Conservation (phyloP, 768 basidiomycete species). For the Kwoniella pini region DNA sequence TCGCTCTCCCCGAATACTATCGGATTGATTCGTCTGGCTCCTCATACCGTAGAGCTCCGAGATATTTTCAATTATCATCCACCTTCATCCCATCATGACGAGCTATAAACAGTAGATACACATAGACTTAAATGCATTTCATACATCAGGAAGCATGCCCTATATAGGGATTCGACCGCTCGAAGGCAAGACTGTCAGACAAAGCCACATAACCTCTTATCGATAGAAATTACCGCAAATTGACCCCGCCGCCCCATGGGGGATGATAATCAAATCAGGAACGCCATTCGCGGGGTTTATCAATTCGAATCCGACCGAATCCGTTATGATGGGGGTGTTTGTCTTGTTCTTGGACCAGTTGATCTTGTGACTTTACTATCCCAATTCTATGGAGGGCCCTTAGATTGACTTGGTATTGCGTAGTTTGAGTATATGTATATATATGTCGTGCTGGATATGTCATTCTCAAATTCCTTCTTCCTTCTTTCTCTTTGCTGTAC, state of each 20-base stretch:
- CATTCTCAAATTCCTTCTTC: neutral
- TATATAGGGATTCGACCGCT: no score
- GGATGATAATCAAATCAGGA: neutral
- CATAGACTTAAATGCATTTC: slow-evolving; percentile 7
- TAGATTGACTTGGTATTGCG: no score
- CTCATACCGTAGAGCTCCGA: slow-evolving; percentile 11
- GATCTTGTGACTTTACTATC: slow-evolving; percentile 1
- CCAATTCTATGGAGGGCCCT: no score
- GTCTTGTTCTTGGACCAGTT: neutral
- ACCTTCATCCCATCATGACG: slow-evolving; percentile 10
- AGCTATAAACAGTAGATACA: slow-evolving; percentile 10
- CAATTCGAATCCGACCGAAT: neutral
- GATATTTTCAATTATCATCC: slow-evolving; percentile 15
- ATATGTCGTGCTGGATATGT: neutral
- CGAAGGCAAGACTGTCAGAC: neutral
- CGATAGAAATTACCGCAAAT: neutral
- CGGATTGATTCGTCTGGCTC: slow-evolving; percentile 1
- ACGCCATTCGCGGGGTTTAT: neutral
- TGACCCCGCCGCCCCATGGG: neutral
- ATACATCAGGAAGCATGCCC: neutral
- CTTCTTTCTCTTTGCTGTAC: neutral
- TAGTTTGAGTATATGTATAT: neutral
- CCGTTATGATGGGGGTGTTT: neutral
- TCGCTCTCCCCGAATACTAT: neutral
- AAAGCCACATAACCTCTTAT: slow-evolving; percentile 2